Evolutionary conservation across 768 basidiomycete species (phyloP).

Genomic region (Termitomyces sp.): DNA sequence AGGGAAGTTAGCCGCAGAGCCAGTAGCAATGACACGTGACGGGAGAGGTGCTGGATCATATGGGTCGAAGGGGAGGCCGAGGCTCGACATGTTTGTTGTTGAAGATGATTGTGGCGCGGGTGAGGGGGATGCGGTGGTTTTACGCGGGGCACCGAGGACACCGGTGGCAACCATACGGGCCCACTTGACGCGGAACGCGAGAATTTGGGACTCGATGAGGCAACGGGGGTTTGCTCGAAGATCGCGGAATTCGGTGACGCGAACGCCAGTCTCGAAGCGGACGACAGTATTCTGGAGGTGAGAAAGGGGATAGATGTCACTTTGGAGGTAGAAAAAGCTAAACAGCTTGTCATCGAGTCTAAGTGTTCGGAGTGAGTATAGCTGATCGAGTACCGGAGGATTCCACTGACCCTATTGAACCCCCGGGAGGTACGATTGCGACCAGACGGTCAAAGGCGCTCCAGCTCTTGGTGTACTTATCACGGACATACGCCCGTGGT

Average conservation of each 20-base stretch:
- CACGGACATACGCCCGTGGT: conserved; percentile 76
- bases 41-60: conserved; percentile 69
- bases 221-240: conserved; percentile 85
- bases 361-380: not conserved
- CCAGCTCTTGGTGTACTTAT: conserved; percentile 93
- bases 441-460: conserved; percentile 86
- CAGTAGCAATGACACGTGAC: conserved; percentile 59
- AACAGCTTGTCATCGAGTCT: conserved; percentile 92
- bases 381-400: not conserved
- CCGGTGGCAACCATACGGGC: conserved; percentile 67
- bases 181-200: conserved; percentile 81
- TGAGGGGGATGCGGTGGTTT: conserved; percentile 22
- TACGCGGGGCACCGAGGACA: conserved; percentile 45
- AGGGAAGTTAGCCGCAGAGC: conserved; percentile 82
- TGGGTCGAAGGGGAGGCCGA: conserved; percentile 72
- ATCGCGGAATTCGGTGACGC: conserved; percentile 85
- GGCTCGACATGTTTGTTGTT: conserved; percentile 28
- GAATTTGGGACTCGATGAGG: conserved; percentile 74
- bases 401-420: conserved; percentile 70
- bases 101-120: conserved; percentile 4
- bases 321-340: conserved; percentile 83
- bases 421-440: conserved; percentile 85
- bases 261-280: conserved; percentile 84
- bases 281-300: conserved; percentile 75
- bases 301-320: conserved; percentile 66